Evolutionary conservation across 179 eudicot species (phyloP).

Genomic region (Heliamphora pulchella): DNA sequence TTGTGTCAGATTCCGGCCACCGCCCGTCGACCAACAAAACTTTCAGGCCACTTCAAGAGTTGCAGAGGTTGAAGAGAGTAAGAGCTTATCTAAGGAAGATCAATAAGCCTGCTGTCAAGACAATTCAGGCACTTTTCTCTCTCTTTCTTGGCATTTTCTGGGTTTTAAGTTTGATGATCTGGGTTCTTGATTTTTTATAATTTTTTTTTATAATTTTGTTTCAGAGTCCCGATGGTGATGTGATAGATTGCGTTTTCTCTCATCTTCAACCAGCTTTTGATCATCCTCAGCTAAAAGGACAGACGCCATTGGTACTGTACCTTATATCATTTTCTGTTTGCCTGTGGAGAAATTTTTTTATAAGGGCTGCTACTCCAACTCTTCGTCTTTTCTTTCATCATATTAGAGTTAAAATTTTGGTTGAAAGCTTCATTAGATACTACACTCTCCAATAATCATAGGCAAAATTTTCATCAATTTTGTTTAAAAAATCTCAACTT

Average conservation of each 20-base stretch:
- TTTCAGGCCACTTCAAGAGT: slow-evolving; percentile 48
- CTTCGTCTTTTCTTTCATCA: too few species aligned
- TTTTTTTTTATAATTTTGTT: not conserved
- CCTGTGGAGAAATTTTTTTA: not conserved
- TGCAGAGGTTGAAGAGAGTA: slow-evolving; percentile 46
- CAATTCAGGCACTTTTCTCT: slow-evolving; percentile 54
- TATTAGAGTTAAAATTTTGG: too few species aligned
- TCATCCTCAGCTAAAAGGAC: slow-evolving; percentile 86
- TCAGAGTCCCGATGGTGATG: slow-evolving; percentile 97
- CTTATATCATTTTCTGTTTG: not conserved
- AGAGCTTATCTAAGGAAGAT: slow-evolving; percentile 58
- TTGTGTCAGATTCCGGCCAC: slow-evolving; percentile 11
- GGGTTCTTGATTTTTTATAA: not conserved
- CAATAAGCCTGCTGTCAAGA: slow-evolving; percentile 81
- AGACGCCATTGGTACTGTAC: slow-evolving; percentile 61
- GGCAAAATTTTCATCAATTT: too few species aligned
- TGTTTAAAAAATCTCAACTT: too few species aligned
- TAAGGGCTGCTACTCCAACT: not conserved
- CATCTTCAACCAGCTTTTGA: slow-evolving; percentile 99
- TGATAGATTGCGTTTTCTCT: slow-evolving; percentile 67
- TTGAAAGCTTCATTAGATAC: too few species aligned
- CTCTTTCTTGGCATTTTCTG: not conserved
- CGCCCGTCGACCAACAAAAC: slow-evolving; percentile 38
- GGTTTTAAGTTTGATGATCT: slow-evolving; percentile 5
- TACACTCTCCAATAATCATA: too few species aligned